Base-by-base conservation (phyloP, 2,329 filamentous ascomycete species). In the Sarocladium kiliense region DNA sequence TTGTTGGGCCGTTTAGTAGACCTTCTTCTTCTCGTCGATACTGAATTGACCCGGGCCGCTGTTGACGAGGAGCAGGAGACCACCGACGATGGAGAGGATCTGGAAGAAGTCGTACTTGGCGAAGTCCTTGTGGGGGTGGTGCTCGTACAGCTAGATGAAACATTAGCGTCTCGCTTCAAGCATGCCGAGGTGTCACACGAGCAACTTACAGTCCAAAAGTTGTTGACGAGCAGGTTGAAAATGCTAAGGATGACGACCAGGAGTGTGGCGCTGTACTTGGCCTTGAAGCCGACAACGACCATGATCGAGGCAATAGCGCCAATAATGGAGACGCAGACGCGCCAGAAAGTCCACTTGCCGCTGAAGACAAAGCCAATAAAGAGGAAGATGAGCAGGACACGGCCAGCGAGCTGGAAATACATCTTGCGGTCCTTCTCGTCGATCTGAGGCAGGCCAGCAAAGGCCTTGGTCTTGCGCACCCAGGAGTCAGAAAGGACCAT, bases 91-190 rank as follows among this genome's bases (percentile, higher is more conserved):
- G 54, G 94, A 99, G 55, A 99, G 81, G 65, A 97, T 97, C 80
- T 99, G 94, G 86, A 99, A 99, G 81, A 99, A 99, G 73, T 99
- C 94, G 83, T 99, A 99, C 78, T 99, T 99, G 80, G 94, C 94
- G 70, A 99, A 99, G 75, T 99, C 94, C 84, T 97, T 97, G 82
- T 97, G 93, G 50, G 94, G 94, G 79, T 99, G 94, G 77, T 96
- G 89, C 63, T 93, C 88, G 78, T 97, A 93, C 63, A 99, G 90
- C 89, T 96, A 62, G 25, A 55, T 53, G 47, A 49, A 54, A 11
- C 32, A 23, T 55, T 37, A 37, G 39, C 25, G 11, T 19, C 61
- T 56, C 57, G 54, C 30, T 54, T 19, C 41, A 49, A 56, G 3
- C 42, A 19, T 23, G 25, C 23, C 37, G 3, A 42, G 12, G 36